Evolutionary conservation across 176 grass and related monocot genomes (phyloP).

Genomic region (Carex myosuroides): DNA sequence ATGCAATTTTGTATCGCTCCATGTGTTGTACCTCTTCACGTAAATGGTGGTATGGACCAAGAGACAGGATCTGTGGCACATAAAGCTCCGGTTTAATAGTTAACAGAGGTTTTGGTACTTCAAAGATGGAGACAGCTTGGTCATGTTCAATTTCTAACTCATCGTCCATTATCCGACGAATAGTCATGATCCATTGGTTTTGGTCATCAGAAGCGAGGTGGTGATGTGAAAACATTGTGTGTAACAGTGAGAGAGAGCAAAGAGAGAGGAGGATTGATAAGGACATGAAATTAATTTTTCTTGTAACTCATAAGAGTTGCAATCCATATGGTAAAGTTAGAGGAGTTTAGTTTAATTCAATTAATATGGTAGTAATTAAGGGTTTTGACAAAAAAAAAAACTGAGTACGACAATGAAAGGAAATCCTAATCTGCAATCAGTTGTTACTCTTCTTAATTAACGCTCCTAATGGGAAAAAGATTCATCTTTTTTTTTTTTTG

Average conservation of each 20-base stretch:
- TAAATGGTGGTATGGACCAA: conserved; percentile 77
- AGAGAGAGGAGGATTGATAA: not conserved
- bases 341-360: not conserved
- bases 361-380: not conserved
- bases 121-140: conserved; percentile 45
- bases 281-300: not conserved
- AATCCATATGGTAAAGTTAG: not conserved
- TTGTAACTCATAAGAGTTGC: conserved; percentile 11
- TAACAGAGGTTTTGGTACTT: conserved; percentile 53
- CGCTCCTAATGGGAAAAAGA: not conserved
- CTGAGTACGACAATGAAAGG: not conserved
- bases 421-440: not conserved
- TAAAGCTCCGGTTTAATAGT: conserved; percentile 54
- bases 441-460: not conserved
- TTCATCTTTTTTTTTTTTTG: not conserved
- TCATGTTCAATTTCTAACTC: conserved; percentile 38
- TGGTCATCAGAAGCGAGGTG: conserved; percentile 47
- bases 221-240: conserved; percentile 17
- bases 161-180: conserved; percentile 40
- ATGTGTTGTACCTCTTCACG: conserved; percentile 52
- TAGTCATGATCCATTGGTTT: conserved; percentile 49
- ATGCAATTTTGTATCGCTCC: conserved; percentile 72
- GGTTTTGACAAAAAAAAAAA: no score
- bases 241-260: not conserved
- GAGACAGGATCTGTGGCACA: conserved; percentile 46